Evolutionary conservation across 2,329 filamentous ascomycete genomes (phyloP), one percentile per base, ranked within the genome.

Genomic region (Trichoderma breve): DNA sequence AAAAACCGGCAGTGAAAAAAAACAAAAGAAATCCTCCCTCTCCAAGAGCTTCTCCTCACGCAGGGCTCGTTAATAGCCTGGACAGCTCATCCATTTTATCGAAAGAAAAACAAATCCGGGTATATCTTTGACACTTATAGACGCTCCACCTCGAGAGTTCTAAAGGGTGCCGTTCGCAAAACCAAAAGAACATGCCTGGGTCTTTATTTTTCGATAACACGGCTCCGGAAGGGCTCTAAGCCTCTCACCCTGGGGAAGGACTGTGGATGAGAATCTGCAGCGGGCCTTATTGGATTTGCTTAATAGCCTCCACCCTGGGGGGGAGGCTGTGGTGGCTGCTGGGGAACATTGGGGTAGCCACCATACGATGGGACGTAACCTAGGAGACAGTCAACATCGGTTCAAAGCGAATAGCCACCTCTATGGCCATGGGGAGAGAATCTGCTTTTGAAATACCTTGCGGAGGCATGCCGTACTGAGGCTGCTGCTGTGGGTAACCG

Each of bases 281-380:
- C 51, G 28, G 28, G 30, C 36, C 60, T 62, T n/a, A 61, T 32
- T 24, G 60, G 34, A 26, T 43, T 39, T 43, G n/a, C 8, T 71
- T 74, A 77, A 47, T 77, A 77, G 60, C 75, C 73, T 62, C 74
- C 70, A 12, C 75, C 76, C 57, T 74, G 74, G 9, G 66, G 75
- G 43, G 75, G 75, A 30, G 73, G 76, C 53, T 67, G 74, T 55
- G 70, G 73, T 51, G 73, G 73, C 68, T 77, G 76, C 73, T 76
- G 76, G 28, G 74, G 74, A 58, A 72, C 72, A 55, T 77, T 75
- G 30, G 66, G 71, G 75, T 88, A 88, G 65, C 21, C 55, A 28
- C 82, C 84, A 73, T 87, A 88, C 51, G 77, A 78, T 21, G 82
- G 80, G 8, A 77, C 78, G 73, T 80, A 85, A 64, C 81, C 83